Evolutionary conservation across 257 asterid genomes (phyloP).

Genomic region (Osmanthus fragrans): DNA sequence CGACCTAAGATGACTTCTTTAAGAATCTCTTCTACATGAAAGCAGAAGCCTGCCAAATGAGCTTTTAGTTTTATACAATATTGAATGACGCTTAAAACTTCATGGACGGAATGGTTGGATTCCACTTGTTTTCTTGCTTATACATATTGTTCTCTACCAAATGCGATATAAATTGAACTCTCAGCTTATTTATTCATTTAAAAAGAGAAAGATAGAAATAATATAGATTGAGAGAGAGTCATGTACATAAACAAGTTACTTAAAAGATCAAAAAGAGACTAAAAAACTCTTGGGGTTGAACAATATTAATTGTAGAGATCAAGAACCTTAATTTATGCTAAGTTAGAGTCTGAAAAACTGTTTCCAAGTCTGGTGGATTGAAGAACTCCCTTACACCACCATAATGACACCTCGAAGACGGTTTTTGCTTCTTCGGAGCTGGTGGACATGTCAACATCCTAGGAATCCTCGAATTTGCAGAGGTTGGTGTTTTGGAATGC

Average conservation of each 20-base stretch:
- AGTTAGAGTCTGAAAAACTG: constrained; percentile 27
- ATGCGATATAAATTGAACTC: neutral
- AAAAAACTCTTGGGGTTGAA: neutral
- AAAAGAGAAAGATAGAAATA: neutral
- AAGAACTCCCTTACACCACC: constrained; percentile 30
- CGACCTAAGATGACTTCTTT: too few species aligned
- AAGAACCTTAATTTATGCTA: neutral
- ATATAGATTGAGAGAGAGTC: neutral
- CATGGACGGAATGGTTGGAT: neutral
- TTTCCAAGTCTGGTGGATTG: constrained; percentile 43
- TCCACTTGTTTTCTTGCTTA: neutral
- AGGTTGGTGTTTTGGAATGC: constrained; percentile 34
- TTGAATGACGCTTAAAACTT: neutral
- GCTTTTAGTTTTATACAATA: too few species aligned
- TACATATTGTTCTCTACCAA: neutral
- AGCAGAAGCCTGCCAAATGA: too few species aligned
- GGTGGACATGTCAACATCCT: constrained; percentile 38
- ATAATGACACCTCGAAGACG: constrained; percentile 25
- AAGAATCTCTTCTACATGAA: too few species aligned
- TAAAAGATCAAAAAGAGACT: neutral
- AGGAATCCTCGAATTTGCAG: constrained; percentile 43
- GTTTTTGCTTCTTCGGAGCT: constrained; percentile 44
- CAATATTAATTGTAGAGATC: neutral
- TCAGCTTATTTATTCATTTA: neutral
- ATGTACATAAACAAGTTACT: constrained; percentile 15